Evolutionary conservation across 352 stramenopile species (phyloP).

Genomic region (Pythium guiyangense): DNA sequence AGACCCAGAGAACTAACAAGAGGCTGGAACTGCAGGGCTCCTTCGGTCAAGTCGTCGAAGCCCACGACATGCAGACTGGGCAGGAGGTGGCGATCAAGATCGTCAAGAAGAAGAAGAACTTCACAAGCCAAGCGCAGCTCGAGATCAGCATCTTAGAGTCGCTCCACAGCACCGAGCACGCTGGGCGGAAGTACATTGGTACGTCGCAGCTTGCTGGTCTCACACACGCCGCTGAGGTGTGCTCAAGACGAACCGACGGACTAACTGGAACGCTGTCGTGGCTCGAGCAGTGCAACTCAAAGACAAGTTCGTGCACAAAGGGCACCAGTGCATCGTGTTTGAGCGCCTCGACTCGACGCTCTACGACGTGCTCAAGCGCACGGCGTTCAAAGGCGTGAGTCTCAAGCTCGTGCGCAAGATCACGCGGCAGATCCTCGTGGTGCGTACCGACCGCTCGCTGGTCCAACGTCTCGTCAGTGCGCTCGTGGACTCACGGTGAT

Average conservation of each 20-base stretch:
- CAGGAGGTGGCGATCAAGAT: conserved; percentile 98
- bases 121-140: conserved; percentile 95
- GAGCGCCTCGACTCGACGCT: conserved; percentile 95
- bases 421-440: conserved; percentile 92
- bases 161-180: conserved; percentile 78
- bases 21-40: conserved; percentile 39
- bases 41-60: conserved; percentile 82
- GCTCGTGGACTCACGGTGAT: background rate
- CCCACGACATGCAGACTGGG: conserved; percentile 66
- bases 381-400: conserved; percentile 88
- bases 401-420: conserved; percentile 96
- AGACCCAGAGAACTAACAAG: no score
- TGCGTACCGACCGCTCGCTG: conserved; percentile 3
- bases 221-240: background rate
- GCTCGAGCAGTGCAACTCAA: conserved; percentile 81
- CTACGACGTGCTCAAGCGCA: conserved; percentile 96
- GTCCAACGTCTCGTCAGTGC: background rate
- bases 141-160: conserved; percentile 95
- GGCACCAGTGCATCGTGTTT: conserved; percentile 98
- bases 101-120: conserved; percentile 98
- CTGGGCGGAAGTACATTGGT: conserved; percentile 93
- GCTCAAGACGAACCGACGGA: conserved; percentile 4
- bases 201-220: conserved; percentile 4
- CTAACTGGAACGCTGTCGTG: conserved; percentile 2
- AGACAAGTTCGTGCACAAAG: conserved; percentile 94